These are phyloP conservation scores for Fusarium acutatum DNA, from an alignment of 2,329 filamentous ascomycete genomes.

Conservation along the genomic window DNA sequence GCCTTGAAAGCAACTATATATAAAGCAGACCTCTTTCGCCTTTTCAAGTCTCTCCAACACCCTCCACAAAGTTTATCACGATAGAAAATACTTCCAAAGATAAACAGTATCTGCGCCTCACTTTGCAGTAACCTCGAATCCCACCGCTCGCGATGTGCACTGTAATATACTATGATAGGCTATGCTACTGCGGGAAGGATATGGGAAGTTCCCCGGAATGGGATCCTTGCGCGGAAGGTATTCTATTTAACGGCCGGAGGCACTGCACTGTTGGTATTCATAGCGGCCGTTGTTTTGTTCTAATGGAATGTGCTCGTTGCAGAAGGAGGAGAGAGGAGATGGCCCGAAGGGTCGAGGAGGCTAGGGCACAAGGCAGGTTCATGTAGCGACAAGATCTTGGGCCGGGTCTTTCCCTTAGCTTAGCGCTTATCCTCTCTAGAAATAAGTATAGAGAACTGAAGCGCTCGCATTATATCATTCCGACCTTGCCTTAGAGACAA, in stretches of 20 bases:
- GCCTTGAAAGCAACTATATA: too few relatives aligned
- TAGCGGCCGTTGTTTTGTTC: neutral
- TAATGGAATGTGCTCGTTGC: neutral
- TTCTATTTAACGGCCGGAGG: neutral
- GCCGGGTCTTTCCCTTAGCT: rapidly evolving
- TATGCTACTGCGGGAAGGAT: neutral
- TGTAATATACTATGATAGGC: neutral
- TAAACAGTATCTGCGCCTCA: rapidly evolving
- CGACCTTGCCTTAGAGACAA: rapidly evolving
- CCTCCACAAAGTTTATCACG: too few relatives aligned
- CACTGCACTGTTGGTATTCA: neutral
- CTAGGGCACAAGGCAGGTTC: neutral
- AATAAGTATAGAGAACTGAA: neutral
- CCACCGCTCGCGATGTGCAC: rapidly evolving
- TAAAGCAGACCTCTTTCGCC: neutral
- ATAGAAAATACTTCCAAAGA: rapidly evolving
- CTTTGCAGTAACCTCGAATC: rapidly evolving
- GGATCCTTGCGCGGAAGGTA: neutral
- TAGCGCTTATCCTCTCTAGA: rapidly evolving
- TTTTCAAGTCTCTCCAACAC: rapidly evolving
- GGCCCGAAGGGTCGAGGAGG: neutral
- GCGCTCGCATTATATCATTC: neutral
- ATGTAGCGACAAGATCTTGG: neutral
- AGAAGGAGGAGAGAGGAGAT: neutral
- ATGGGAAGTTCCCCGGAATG: neutral